Evolutionary conservation across 2,329 filamentous ascomycete genomes (phyloP), one percentile per base, ranked within the genome.

Genomic region (Pseudofabraea citricarpa): DNA sequence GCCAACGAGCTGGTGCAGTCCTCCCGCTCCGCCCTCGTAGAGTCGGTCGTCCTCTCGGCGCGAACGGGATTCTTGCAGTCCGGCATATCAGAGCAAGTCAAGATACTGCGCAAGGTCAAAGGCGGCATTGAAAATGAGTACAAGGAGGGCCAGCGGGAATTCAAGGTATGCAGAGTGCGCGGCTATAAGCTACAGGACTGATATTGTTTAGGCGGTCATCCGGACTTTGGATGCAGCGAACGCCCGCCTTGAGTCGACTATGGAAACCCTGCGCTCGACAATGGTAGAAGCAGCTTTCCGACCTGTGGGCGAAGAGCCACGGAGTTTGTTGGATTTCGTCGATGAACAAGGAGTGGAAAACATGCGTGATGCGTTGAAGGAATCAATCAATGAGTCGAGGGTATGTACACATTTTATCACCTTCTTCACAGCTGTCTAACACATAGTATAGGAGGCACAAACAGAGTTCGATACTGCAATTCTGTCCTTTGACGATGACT

Each of bases 1-100:
- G 90, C 90, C 52, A 90, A 93, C 60, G 86, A 94, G 58, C 82
- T 96, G 44, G 85, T 93, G 35, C 88, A 80, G 16, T 73, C 79
- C 12, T 88, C 90, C 4, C 83, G 89, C 24, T 70, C 75, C 23
- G 78, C 87, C 24, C 74, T 95, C 51, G 87, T 95, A 59, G 85
- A 93, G 54, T 83, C 83, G 37, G 83, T 88, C 41, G 73, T 90
- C 8, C 74, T 94, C 4, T 76, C 77, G 18, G 81, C 87, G 6
- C 75, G 85, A 55, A 80, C 82, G 0, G 72, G 70, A n/a, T 89
- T 88, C 59, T 64, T 90, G 6, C 76, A 75, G 40, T 71, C 70
- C 8, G 80, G 79, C 31, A 77, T 89, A 45, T 67, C 64, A 24
- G 72, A 79, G 19, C 77, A 83, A 62, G 60, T 72, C 13, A 67